Evolutionary conservation across 2,329 filamentous ascomycete species (phyloP).

Genomic region (Fusarium sp.): DNA sequence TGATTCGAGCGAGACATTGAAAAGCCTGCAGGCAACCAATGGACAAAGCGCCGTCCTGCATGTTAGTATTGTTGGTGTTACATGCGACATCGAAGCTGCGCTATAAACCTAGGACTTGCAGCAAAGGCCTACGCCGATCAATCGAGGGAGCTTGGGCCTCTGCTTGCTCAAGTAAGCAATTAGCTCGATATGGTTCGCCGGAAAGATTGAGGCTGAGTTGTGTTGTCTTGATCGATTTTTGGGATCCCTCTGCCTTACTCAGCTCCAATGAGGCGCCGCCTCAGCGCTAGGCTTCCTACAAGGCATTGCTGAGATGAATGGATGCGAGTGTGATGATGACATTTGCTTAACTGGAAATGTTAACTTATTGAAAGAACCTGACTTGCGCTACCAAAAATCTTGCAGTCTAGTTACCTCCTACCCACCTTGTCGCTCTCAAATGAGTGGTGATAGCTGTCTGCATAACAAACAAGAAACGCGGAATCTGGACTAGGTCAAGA

Average conservation of each 20-base stretch:
- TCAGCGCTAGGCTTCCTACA: not conserved
- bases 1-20: not conserved
- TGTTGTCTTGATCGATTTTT: too few species aligned
- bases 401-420: not conserved
- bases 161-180: not conserved
- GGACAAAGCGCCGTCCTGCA: not conserved
- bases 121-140: not conserved
- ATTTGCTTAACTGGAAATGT: not conserved
- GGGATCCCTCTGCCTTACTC: too few species aligned
- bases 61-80: not conserved
- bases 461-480: not conserved
- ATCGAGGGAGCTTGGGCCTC: conserved; percentile 16
- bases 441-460: not conserved
- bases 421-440: not conserved
- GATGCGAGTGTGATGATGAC: not conserved
- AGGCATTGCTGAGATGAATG: not conserved
- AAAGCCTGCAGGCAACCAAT: not conserved
- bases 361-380: too few species aligned
- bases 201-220: not conserved
- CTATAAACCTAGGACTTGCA: conserved; percentile 13
- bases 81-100: not conserved
- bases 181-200: not conserved
- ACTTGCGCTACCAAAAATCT: not conserved
- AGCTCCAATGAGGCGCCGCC: too few species aligned
- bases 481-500: not conserved